Percentiles rank a stretch among this genome's conserved stretches.
Conservation (phyloP, 495 filamentous ascomycete species). For the Aspergillus mulundensis region DNA sequence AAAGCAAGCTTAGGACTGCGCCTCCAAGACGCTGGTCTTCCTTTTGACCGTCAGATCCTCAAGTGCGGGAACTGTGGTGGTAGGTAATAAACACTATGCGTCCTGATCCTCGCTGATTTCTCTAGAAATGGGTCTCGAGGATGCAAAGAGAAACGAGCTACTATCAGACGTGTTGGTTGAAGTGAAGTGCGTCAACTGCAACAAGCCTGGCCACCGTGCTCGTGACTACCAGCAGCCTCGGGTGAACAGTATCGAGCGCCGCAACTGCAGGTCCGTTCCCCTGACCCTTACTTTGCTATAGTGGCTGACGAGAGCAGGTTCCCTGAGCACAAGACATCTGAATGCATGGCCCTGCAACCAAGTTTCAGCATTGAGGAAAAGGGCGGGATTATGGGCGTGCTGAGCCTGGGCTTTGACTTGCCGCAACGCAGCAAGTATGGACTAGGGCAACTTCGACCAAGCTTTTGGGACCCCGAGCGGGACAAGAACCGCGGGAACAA, state of each 20-base stretch:
- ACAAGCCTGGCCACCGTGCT: constrained; percentile 63
- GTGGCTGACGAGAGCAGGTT: constrained; percentile 32
- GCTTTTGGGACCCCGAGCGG: no score
- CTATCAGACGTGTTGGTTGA: constrained; percentile 39
- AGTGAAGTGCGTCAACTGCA: constrained; percentile 75
- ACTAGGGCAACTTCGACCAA: no score
- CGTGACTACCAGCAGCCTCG: constrained; percentile 63
- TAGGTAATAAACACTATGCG: constrained; percentile 28
- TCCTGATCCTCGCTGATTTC: constrained; percentile 11
- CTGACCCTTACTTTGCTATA: background rate
- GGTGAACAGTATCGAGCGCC: constrained; percentile 63
- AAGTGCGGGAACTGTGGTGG: constrained; percentile 68
- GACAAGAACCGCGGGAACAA: no score
- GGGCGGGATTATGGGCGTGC: no score
- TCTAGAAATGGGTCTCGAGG: constrained; percentile 61
- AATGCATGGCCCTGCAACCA: no score
- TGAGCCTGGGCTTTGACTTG: no score
- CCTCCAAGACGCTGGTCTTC: constrained; percentile 65
- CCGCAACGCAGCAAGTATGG: no score
- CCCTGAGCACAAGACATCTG: constrained; percentile 54
- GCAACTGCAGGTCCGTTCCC: constrained; percentile 69
- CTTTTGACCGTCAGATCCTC: constrained; percentile 59
- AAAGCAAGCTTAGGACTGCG: constrained; percentile 78
- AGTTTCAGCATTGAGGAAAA: no score
- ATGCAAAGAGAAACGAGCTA: constrained; percentile 61